These are phyloP conservation scores for Amyloporia xantha DNA, from an alignment of 768 basidiomycete genomes.

Conservation along the genomic window DNA sequence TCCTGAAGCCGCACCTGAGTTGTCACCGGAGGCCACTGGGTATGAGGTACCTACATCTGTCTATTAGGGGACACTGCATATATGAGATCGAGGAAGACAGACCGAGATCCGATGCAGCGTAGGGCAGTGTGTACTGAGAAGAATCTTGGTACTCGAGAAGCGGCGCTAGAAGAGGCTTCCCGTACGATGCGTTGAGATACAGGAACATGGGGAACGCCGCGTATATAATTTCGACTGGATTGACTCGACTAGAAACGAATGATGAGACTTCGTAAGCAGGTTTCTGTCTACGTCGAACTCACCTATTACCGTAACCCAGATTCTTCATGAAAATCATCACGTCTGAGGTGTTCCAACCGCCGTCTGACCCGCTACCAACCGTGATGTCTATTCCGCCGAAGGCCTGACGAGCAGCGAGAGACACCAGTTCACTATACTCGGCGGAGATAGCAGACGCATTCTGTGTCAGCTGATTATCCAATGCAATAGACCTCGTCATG, in stretches of 20 bases:
- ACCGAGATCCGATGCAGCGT: slow-evolving; percentile 25
- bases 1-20: too few relatives aligned
- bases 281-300: neutral
- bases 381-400: slow-evolving; percentile 24
- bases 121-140: slow-evolving; percentile 11
- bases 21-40: slow-evolving; percentile 11
- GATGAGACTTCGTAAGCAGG: neutral
- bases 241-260: slow-evolving; percentile 17
- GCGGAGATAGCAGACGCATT: slow-evolving; percentile 17
- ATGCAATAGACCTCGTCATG: slow-evolving; percentile 9
- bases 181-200: slow-evolving; percentile 25
- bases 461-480: slow-evolving; percentile 19
- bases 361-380: slow-evolving; percentile 11
- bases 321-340: slow-evolving; percentile 16
- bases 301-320: slow-evolving; percentile 4
- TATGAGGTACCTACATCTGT: slow-evolving; percentile 1
- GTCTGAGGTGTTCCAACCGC: slow-evolving; percentile 17
- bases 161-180: slow-evolving; percentile 21
- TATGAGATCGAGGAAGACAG: too few relatives aligned
- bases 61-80: too few relatives aligned
- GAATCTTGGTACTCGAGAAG: slow-evolving; percentile 23
- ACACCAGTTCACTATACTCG: slow-evolving; percentile 19
- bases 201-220: slow-evolving; percentile 25
- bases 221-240: slow-evolving; percentile 27
- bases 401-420: slow-evolving; percentile 21